Conservation (phyloP, 805 yeast genomes). For the Yarrowia hollandica region DNA sequence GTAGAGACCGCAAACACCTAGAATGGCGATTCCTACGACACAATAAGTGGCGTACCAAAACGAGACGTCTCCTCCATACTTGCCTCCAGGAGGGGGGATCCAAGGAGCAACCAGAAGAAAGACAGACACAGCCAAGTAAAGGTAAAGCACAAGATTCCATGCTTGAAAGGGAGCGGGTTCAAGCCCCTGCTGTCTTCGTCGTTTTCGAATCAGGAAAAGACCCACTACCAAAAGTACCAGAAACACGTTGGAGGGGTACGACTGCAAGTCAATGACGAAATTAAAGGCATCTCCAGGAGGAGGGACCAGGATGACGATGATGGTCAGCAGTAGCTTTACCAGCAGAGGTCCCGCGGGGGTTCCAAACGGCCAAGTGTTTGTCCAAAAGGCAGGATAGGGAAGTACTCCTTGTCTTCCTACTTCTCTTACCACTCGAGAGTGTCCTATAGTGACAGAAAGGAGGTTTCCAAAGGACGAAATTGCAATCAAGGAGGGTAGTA, state of each 20-base stretch:
- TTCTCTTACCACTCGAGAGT: slow-evolving; percentile 15
- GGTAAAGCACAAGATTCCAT: neutral
- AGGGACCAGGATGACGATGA: slow-evolving; percentile 12
- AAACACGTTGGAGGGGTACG: slow-evolving; percentile 22
- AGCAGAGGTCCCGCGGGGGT: slow-evolving; percentile 97
- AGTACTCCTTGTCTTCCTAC: slow-evolving; percentile 15
- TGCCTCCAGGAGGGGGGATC: slow-evolving; percentile 23
- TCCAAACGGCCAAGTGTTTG: slow-evolving; percentile 70
- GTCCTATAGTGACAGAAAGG: slow-evolving; percentile 5
- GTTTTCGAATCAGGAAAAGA: slow-evolving; percentile 36
- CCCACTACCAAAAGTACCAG: slow-evolving; percentile 7
- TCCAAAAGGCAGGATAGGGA: slow-evolving; percentile 17
- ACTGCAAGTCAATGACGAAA: slow-evolving; percentile 32
- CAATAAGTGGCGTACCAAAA: slow-evolving; percentile 25
- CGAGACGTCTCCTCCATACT: slow-evolving; percentile 15
- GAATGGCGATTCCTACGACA: slow-evolving; percentile 6
- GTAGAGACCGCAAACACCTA: slow-evolving; percentile 12
- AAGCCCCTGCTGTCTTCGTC: neutral
- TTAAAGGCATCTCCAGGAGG: slow-evolving; percentile 27
- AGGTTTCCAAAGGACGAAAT: slow-evolving; percentile 18
- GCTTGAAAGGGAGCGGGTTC: neutral
- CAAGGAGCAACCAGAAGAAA: slow-evolving; percentile 20
- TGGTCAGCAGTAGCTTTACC: slow-evolving; percentile 56
- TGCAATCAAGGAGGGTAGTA: neutral
- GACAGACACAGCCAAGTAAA: neutral